Percentiles rank a stretch among this genome's conserved stretches.
phyloP scores from a whole-genome alignment of 176 grass and related monocot genomes.

The Aegilops bicornis region DNA sequence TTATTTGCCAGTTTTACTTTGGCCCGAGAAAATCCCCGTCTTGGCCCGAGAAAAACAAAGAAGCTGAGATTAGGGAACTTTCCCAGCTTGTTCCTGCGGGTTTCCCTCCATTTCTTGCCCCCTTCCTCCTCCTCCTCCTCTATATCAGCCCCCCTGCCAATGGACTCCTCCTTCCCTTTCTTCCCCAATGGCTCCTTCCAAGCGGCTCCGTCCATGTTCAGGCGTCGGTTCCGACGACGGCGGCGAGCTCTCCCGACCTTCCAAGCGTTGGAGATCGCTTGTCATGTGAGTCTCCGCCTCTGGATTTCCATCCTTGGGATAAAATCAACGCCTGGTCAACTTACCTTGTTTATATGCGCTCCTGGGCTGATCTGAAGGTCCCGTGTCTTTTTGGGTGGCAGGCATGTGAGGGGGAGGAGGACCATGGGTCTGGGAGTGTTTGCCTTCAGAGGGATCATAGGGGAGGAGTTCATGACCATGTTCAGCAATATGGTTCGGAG shows the following conservation, averaged over 20 bases:
- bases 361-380: neutral
- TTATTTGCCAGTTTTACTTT: neutral
- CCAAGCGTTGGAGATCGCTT: constrained; percentile 41
- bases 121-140: neutral
- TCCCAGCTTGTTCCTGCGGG: constrained; percentile 32
- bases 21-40: neutral
- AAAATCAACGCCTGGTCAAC: constrained; percentile 28
- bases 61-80: neutral
- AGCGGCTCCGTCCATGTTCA: constrained; percentile 5
- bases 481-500: constrained; percentile 38
- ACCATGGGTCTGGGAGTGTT: constrained; percentile 21
- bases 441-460: constrained; percentile 18
- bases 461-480: constrained; percentile 39
- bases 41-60: neutral
- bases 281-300: constrained; percentile 31
- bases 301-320: neutral
- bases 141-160: constrained; percentile 4
- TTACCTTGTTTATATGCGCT: neutral
- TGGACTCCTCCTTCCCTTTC: constrained; percentile 8
- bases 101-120: constrained; percentile 31
- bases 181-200: constrained; percentile 41
- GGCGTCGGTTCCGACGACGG: neutral
- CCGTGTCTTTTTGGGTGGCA: constrained; percentile 23
- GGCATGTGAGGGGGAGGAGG: constrained; percentile 24
- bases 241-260: constrained; percentile 32